These are phyloP conservation scores for Xylariaceae sp. DNA, from an alignment of 2,329 filamentous ascomycete genomes.

Conservation along the genomic window DNA sequence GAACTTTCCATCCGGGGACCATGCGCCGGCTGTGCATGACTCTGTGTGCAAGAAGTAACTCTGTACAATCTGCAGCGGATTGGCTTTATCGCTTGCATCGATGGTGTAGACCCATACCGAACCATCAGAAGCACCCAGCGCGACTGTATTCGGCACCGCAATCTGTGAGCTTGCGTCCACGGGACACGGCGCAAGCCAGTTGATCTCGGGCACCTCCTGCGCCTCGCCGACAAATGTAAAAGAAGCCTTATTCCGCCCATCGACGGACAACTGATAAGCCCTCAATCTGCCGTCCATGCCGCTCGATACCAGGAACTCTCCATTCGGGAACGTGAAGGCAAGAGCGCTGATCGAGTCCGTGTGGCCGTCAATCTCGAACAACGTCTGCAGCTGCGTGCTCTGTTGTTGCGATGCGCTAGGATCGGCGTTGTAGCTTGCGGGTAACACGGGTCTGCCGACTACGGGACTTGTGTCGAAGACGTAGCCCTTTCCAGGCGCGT, in stretches of 20 bases:
- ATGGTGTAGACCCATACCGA: slow-evolving; percentile 96
- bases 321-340: slow-evolving; percentile 75
- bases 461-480: slow-evolving; percentile 73
- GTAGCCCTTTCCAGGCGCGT: slow-evolving; percentile 73
- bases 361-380: slow-evolving; percentile 83
- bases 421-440: slow-evolving; percentile 67
- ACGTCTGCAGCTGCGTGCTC: slow-evolving; percentile 56
- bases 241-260: slow-evolving; percentile 44
- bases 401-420: slow-evolving; percentile 51
- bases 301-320: slow-evolving; percentile 80
- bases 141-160: slow-evolving; percentile 66
- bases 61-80: slow-evolving; percentile 75
- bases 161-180: slow-evolving; percentile 48
- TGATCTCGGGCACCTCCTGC: slow-evolving; percentile 91
- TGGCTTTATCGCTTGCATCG: slow-evolving; percentile 56
- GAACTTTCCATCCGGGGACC: slow-evolving; percentile 82
- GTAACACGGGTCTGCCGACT: slow-evolving; percentile 63
- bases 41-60: slow-evolving; percentile 88
- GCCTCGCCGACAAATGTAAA: slow-evolving; percentile 68
- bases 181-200: slow-evolving; percentile 80
- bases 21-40: slow-evolving; percentile 82
- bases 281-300: slow-evolving; percentile 82
- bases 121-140: slow-evolving; percentile 84
- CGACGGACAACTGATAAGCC: slow-evolving; percentile 56
- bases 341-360: slow-evolving; percentile 86